Conservation (phyloP, 1,139 yeast genomes). For the Waltiozyma sp. region DNA sequence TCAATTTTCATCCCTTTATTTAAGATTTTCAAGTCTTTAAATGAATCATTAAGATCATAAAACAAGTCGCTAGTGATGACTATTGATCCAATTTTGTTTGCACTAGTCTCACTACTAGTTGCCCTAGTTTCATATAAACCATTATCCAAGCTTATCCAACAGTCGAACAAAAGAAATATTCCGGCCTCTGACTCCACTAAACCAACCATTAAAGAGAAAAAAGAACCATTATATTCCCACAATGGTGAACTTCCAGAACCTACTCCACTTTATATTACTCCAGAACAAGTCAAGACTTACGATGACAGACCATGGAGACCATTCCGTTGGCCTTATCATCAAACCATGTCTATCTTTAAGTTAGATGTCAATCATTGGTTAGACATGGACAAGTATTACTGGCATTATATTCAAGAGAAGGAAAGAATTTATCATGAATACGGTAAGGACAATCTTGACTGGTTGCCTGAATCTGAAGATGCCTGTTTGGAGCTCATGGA, state of each 20-base stretch:
- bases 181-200: background rate
- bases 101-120: constrained; percentile 3
- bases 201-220: constrained; percentile 1
- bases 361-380: constrained; percentile 67
- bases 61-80: background rate
- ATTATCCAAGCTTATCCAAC: constrained; percentile 2
- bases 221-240: constrained; percentile 17
- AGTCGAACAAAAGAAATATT: background rate
- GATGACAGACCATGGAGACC: constrained; percentile 79
- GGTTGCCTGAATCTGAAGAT: constrained; percentile 59
- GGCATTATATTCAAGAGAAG: constrained; percentile 55
- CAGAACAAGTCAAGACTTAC: constrained; percentile 52
- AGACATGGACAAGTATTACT: constrained; percentile 68
- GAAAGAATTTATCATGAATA: constrained; percentile 43
- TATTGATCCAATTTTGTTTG: constrained; percentile 6
- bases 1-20: too few species aligned
- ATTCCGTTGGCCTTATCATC: constrained; percentile 72
- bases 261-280: constrained; percentile 52
- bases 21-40: too few species aligned
- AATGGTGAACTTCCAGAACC: constrained; percentile 36
- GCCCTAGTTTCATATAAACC: constrained; percentile 6
- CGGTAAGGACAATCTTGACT: constrained; percentile 52
- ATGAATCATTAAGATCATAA: background rate
- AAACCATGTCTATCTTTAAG: constrained; percentile 65
- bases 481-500: constrained; percentile 58